These are phyloP conservation scores for Ophiosphaerella herpotricha DNA, from an alignment of 2,329 filamentous ascomycete species.

Conservation along the genomic window DNA sequence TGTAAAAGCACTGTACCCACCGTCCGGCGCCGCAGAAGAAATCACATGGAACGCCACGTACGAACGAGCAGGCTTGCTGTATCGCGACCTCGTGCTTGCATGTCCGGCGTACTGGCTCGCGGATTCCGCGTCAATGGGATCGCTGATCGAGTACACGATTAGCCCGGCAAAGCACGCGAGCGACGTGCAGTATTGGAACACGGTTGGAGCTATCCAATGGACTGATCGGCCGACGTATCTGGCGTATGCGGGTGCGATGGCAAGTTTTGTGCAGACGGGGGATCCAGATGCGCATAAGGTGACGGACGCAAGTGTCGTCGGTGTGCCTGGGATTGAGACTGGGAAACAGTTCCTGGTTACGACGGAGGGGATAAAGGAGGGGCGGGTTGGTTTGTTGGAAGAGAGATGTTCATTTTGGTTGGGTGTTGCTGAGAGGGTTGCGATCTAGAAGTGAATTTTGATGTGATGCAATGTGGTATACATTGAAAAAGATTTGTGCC, in stretches of 20 bases:
- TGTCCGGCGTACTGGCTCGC: conserved; percentile 65
- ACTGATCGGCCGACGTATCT: conserved; percentile 59
- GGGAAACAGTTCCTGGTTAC: conserved; percentile 59
- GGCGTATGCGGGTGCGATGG: conserved; percentile 63
- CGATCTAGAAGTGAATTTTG: conserved; percentile 36
- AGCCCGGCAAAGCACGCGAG: conserved; percentile 62
- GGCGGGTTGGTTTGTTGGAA: conserved; percentile 47
- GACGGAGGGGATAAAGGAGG: conserved; percentile 51
- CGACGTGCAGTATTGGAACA: conserved; percentile 62
- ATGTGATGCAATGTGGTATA: neutral
- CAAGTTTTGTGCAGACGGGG: conserved; percentile 63
- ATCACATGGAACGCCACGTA: conserved; percentile 58
- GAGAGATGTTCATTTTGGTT: conserved; percentile 61
- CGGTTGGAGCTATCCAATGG: conserved; percentile 57
- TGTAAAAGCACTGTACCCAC: conserved; percentile 56
- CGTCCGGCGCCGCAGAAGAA: conserved; percentile 53
- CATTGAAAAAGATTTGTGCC: neutral
- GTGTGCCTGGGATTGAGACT: conserved; percentile 51
- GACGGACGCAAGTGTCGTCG: conserved; percentile 50
- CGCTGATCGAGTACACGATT: conserved; percentile 65
- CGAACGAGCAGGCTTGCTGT: conserved; percentile 61
- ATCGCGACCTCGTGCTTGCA: conserved; percentile 62
- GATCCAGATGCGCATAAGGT: conserved; percentile 63
- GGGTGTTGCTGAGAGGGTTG: conserved; percentile 51
- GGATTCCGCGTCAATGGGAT: conserved; percentile 52